Evolutionary conservation across 2,329 filamentous ascomycete genomes (phyloP).

Genomic region (Fusarium miscanthi): DNA sequence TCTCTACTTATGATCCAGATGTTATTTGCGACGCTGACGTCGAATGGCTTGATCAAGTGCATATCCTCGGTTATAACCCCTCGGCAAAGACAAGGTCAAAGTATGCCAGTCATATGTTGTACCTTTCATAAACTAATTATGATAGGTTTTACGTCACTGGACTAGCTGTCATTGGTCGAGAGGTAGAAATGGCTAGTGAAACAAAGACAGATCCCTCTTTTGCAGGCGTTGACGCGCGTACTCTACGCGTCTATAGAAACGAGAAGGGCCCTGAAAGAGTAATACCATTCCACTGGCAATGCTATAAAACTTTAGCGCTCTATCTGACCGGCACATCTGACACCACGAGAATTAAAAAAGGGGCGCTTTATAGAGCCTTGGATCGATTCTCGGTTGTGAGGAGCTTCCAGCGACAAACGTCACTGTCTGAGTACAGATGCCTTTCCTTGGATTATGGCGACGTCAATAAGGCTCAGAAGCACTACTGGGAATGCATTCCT

Average conservation of each 20-base stretch:
- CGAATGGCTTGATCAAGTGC: neutral
- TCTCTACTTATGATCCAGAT: neutral
- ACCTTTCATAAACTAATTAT: neutral
- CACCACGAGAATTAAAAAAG: neutral
- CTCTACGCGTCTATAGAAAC: neutral
- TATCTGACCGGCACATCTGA: neutral
- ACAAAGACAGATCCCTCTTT: neutral
- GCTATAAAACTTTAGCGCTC: neutral
- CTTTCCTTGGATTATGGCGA: neutral
- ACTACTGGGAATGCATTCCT: neutral
- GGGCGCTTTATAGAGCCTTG: neutral
- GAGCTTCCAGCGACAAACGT: accelerated
- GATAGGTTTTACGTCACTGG: neutral
- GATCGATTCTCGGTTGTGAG: neutral
- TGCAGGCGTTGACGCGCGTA: neutral
- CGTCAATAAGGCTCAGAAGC: neutral
- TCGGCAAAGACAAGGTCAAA: neutral
- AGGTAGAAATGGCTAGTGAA: neutral
- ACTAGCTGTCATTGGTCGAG: neutral
- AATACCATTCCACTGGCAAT: neutral
- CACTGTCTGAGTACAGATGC: neutral
- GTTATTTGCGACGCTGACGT: neutral
- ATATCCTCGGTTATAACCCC: neutral
- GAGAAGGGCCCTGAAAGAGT: neutral
- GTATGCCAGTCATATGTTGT: accelerated